A percentile compares a stretch with the other conserved stretches of the same genome.
phyloP scores from a whole-genome alignment of 2,329 filamentous ascomycete genomes.

The Phialophora tarda region DNA sequence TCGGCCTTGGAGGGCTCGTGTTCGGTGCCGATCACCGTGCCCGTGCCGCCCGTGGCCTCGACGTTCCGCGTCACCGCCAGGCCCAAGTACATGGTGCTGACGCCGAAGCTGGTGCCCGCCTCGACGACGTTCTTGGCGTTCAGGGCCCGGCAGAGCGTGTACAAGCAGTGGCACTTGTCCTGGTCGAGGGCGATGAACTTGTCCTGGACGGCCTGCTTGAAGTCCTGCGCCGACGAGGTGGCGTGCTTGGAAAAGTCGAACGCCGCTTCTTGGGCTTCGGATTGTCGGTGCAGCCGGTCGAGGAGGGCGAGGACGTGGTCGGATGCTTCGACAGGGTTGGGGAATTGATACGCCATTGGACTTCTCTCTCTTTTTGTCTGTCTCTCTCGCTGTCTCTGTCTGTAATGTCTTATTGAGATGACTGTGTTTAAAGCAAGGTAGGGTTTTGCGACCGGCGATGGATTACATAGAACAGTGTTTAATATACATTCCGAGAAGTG shows the following conservation, averaged over 20 bases:
- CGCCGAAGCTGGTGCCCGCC: slow-evolving; percentile 51
- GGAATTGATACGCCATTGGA: slow-evolving; percentile 7
- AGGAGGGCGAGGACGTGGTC: slow-evolving; percentile 35
- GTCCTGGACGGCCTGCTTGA: slow-evolving; percentile 41
- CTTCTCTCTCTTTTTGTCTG: too few relatives aligned
- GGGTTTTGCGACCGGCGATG: not conserved
- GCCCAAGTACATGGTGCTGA: slow-evolving; percentile 53
- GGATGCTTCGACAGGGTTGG: slow-evolving; percentile 32
- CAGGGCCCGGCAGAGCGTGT: slow-evolving; percentile 44
- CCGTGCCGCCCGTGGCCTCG: slow-evolving; percentile 38
- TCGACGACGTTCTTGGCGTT: slow-evolving; percentile 48
- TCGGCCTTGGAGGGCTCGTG: slow-evolving; percentile 46
- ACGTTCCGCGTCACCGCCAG: slow-evolving; percentile 44
- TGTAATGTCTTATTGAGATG: not conserved
- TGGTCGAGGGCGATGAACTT: slow-evolving; percentile 52
- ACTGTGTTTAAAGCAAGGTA: not conserved
- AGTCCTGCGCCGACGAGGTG: not conserved
- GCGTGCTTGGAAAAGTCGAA: slow-evolving; percentile 8
- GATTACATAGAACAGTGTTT: not conserved
- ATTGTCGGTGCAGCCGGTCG: slow-evolving; percentile 21
- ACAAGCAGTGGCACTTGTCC: slow-evolving; percentile 50
- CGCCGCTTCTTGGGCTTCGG: slow-evolving; percentile 19
- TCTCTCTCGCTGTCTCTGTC: not conserved
- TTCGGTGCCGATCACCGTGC: slow-evolving; percentile 49
- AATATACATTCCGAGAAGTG: not conserved